Evolutionary conservation across 2,329 filamentous ascomycete species (phyloP).

Genomic region (Fragosphaeria purpurea): DNA sequence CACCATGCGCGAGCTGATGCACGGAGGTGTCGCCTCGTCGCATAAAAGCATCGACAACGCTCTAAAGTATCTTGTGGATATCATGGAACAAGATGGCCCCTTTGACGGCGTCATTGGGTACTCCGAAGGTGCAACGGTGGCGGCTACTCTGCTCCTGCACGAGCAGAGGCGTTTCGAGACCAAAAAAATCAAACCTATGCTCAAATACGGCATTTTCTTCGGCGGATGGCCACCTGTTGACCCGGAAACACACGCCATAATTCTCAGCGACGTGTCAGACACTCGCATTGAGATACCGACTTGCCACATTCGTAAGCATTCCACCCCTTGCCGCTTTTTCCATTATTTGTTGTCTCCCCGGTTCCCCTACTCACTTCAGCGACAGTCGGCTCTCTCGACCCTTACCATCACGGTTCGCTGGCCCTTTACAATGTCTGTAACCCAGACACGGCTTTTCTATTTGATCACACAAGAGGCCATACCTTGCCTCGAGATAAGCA

Average conservation of each 20-base stretch:
- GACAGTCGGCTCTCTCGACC: slow-evolving; percentile 43
- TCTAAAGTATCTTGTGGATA: slow-evolving; percentile 30
- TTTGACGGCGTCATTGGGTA: slow-evolving; percentile 49
- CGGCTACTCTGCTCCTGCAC: slow-evolving; percentile 40
- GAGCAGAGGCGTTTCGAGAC: slow-evolving; percentile 30
- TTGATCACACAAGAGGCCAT: slow-evolving; percentile 55
- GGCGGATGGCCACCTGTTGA: slow-evolving; percentile 44
- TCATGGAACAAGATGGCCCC: slow-evolving; percentile 33
- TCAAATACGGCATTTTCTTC: slow-evolving; percentile 40
- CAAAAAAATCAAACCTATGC: slow-evolving; percentile 25
- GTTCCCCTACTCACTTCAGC: neutral
- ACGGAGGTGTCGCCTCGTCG: slow-evolving; percentile 19
- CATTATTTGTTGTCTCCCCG: neutral
- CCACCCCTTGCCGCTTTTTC: neutral
- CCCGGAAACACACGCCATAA: slow-evolving; percentile 28
- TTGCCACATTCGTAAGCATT: slow-evolving; percentile 36
- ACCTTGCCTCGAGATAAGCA: slow-evolving; percentile 44
- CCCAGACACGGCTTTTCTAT: slow-evolving; percentile 46
- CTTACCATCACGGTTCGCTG: slow-evolving; percentile 50
- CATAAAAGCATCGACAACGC: slow-evolving; percentile 27
- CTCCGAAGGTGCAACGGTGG: slow-evolving; percentile 48
- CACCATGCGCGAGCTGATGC: slow-evolving; percentile 39
- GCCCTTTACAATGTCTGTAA: slow-evolving; percentile 53
- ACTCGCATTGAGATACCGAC: slow-evolving; percentile 40
- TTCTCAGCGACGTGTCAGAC: slow-evolving; percentile 38